Evolutionary conservation across 805 yeast genomes (phyloP).

Genomic region (Wickerhamiella bombiphila): DNA sequence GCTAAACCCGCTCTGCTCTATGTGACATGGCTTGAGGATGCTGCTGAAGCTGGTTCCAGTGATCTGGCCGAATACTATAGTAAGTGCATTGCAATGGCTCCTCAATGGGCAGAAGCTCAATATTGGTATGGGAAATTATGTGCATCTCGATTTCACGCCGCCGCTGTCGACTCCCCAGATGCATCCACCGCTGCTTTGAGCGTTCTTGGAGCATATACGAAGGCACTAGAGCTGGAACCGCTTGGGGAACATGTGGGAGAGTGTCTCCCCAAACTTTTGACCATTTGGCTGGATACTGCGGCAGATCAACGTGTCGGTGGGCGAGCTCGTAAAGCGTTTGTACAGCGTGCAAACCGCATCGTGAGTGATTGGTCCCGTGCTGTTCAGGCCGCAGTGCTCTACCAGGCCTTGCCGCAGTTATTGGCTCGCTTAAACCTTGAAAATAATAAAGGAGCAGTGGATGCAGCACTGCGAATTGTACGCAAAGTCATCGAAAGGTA

Average conservation of each 20-base stretch:
- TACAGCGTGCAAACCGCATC: not conserved
- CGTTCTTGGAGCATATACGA: conserved; percentile 41
- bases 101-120: conserved; percentile 61
- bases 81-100: conserved; percentile 39
- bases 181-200: conserved; percentile 36
- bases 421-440: conserved; percentile 63
- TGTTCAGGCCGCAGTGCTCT: conserved; percentile 52
- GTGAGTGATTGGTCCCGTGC: not conserved
- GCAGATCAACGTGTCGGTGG: not conserved
- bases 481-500: conserved; percentile 41
- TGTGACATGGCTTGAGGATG: conserved; percentile 76
- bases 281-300: conserved; percentile 61
- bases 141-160: conserved; percentile 54
- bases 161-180: conserved; percentile 7
- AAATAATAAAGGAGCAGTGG: conserved; percentile 38
- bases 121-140: conserved; percentile 69
- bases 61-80: conserved; percentile 58
- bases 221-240: conserved; percentile 47
- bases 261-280: conserved; percentile 63
- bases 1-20: conserved; percentile 53
- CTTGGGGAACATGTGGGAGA: conserved; percentile 49
- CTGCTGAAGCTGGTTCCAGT: conserved; percentile 68
- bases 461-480: conserved; percentile 44
- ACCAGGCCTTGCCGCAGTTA: conserved; percentile 71
- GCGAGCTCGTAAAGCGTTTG: not conserved